These are phyloP conservation scores for Lantana camara DNA, from an alignment of 257 asterid genomes.

Conservation along the genomic window DNA sequence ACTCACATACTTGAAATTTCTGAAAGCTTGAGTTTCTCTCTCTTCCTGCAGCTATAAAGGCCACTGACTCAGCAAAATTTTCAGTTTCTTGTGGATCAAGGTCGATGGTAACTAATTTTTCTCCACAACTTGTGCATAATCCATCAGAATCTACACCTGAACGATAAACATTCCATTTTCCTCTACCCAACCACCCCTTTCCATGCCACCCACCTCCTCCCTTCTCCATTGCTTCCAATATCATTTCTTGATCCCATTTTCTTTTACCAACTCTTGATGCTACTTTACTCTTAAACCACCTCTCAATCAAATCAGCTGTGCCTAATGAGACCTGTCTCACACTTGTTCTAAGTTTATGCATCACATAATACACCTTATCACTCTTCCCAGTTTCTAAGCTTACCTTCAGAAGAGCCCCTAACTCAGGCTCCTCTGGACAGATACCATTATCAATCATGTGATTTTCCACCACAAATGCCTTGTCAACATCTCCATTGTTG, in stretches of 20 bases:
- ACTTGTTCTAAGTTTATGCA: conserved; percentile 78
- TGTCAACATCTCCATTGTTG: conserved; percentile 64
- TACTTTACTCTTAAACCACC: conserved; percentile 70
- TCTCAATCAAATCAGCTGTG: conserved; percentile 69
- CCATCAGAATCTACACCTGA: conserved; percentile 65
- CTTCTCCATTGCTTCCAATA: conserved; percentile 48
- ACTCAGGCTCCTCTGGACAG: conserved; percentile 76
- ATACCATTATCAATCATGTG: conserved; percentile 77
- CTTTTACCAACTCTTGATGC: conserved; percentile 77
- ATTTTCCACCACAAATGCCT: conserved; percentile 65
- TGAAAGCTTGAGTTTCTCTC: conserved; percentile 68
- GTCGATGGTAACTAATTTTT: conserved; percentile 69
- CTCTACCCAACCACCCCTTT: conserved; percentile 82
- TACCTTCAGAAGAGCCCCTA: conserved; percentile 64
- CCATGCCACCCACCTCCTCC: conserved; percentile 98
- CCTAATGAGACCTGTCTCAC: conserved; percentile 67
- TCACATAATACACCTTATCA: conserved; percentile 64
- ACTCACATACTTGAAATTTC: conserved; percentile 72
- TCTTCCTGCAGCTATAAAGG: conserved; percentile 66
- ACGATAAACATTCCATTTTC: conserved; percentile 63
- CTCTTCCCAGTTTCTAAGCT: conserved; percentile 63
- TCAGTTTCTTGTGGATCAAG: conserved; percentile 84
- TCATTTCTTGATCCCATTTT: conserved; percentile 60
- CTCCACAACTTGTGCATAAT: conserved; percentile 66
- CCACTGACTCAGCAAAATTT: conserved; percentile 72